Conservation (phyloP, 805 yeast species). For the Ogataea minuta region DNA sequence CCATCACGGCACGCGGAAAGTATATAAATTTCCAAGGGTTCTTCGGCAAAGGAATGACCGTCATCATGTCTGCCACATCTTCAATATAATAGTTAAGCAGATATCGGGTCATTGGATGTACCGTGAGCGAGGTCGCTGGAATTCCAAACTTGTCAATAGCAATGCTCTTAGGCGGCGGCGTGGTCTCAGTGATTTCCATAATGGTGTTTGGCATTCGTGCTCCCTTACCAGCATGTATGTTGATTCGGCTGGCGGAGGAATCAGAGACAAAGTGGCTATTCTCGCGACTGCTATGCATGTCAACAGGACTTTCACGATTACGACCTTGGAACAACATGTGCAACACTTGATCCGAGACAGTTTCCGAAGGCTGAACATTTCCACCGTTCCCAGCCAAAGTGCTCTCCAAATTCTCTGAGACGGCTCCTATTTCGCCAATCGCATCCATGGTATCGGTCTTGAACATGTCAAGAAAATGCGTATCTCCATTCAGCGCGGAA, state of each 20-base stretch:
- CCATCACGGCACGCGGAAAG: constrained; percentile 77
- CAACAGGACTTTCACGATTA: constrained; percentile 15
- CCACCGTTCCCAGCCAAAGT: neutral
- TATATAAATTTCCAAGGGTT: constrained; percentile 90
- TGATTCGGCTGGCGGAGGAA: constrained; percentile 30
- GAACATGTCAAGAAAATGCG: constrained; percentile 56
- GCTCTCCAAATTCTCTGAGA: neutral
- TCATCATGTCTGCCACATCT: constrained; percentile 74
- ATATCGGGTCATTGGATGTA: constrained; percentile 70
- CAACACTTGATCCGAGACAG: constrained; percentile 45
- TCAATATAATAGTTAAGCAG: constrained; percentile 68
- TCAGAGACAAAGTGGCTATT: constrained; percentile 7
- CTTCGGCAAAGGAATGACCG: constrained; percentile 61
- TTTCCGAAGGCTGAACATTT: constrained; percentile 17
- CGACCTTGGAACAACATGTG: constrained; percentile 53
- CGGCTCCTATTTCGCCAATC: constrained; percentile 6
- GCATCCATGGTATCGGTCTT: constrained; percentile 27
- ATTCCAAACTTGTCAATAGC: constrained; percentile 40
- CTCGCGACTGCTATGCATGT: constrained; percentile 12
- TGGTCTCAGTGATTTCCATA: constrained; percentile 48
- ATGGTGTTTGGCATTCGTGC: constrained; percentile 51
- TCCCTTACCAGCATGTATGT: constrained; percentile 32
- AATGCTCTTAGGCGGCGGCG: constrained; percentile 44
- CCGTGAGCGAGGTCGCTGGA: constrained; percentile 60
- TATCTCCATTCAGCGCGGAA: constrained; percentile 63